phyloP scores from a whole-genome alignment of 345 rosid species.

The Eucalyptus pauciflora region DNA sequence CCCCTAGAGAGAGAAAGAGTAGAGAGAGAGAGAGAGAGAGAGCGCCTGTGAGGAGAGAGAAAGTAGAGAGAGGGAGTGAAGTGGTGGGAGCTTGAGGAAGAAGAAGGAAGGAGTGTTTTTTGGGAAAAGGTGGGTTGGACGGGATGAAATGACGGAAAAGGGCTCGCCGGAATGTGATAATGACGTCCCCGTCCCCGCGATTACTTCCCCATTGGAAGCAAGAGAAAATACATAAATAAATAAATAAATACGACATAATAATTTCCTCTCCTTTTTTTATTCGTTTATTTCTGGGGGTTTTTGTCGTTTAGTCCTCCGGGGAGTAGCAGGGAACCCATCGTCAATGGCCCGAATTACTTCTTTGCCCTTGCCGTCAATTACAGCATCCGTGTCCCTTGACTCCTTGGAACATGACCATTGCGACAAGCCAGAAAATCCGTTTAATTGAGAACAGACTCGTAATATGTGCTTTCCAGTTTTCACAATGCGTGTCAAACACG shows the following conservation, averaged over 20 bases:
- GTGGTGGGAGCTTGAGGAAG: conserved; percentile 5
- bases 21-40: neutral
- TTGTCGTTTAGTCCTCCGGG: neutral
- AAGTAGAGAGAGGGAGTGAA: neutral
- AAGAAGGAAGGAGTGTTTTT: conserved; percentile 4
- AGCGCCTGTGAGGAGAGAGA: neutral
- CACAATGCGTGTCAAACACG: neutral
- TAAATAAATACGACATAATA: neutral
- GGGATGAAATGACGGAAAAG: conserved; percentile 13
- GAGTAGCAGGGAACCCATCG: neutral
- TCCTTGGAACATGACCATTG: neutral
- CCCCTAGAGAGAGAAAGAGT: neutral
- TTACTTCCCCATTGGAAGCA: neutral
- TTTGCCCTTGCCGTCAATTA: neutral
- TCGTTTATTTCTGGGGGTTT: neutral
- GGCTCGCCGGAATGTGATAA: neutral
- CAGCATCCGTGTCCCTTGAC: neutral
- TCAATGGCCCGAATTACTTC: neutral
- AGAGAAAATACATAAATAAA: neutral
- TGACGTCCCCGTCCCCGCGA: neutral
- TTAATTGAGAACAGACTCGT: neutral
- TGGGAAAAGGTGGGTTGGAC: neutral
- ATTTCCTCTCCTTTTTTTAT: neutral
- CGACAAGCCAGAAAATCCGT: neutral
- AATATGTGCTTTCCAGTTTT: too few species aligned